Conservation (phyloP, 176 grass and related monocot genomes). For the Thalia dealbata region DNA sequence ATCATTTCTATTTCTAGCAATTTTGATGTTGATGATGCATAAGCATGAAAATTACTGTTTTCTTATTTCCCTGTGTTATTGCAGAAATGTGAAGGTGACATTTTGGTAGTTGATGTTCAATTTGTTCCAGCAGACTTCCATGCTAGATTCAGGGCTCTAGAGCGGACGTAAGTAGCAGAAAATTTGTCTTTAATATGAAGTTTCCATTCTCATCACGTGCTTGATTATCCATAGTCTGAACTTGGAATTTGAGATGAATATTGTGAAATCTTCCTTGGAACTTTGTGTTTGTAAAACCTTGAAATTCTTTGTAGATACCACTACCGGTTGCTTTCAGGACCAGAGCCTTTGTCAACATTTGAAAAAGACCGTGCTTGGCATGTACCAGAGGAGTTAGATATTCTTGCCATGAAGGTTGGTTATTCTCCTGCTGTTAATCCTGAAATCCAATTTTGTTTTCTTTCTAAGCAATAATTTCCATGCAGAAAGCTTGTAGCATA, state of each 20-base stretch:
- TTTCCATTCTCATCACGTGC: not conserved
- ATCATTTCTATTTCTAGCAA: not conserved
- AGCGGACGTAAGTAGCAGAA: constrained; percentile 74
- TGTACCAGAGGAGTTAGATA: constrained; percentile 63
- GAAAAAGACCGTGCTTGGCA: constrained; percentile 83
- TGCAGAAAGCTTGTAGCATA: constrained; percentile 74
- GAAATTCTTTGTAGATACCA: constrained; percentile 53
- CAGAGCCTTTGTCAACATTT: constrained; percentile 58
- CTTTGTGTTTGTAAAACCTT: not conserved
- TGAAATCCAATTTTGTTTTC: constrained; percentile 16
- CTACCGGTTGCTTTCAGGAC: constrained; percentile 80
- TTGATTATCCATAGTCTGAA: not conserved
- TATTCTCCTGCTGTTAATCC: not conserved
- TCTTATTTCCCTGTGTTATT: constrained; percentile 28
- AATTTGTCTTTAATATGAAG: constrained; percentile 18
- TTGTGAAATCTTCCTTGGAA: not conserved
- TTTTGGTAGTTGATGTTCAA: constrained; percentile 79
- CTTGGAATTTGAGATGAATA: not conserved
- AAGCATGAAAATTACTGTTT: not conserved
- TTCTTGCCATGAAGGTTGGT: constrained; percentile 63
- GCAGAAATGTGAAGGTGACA: constrained; percentile 91
- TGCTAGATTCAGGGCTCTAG: constrained; percentile 86
- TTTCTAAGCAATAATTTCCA: constrained; percentile 1
- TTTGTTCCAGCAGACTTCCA: constrained; percentile 78
- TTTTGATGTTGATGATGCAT: not conserved